Evolutionary conservation across 768 basidiomycete species (phyloP), one percentile per base, ranked within the genome.

Genomic region (Lactifluus hygrophoroides): DNA sequence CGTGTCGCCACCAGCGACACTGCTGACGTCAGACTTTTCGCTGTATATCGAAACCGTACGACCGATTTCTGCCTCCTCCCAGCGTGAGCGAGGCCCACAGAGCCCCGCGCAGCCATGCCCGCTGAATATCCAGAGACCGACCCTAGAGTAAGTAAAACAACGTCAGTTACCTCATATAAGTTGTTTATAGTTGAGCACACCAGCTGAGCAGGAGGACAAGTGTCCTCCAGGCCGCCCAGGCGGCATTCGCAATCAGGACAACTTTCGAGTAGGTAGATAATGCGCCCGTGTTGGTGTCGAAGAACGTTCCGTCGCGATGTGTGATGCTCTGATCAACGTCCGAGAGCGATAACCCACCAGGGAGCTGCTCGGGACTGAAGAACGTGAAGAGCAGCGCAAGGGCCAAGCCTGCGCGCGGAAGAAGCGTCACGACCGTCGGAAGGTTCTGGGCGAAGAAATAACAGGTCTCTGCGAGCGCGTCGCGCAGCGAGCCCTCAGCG

Each of bases 401-500:
- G 42, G 77, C 78, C 40, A 95, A 73, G 9, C 83, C 90, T 30
- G 90, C 90, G 58, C 93, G 81, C 25, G 93, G 93, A 19, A 95
- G 74, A 42, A 94, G 79, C n/a, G 91, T 77, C 9, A 82, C 79
- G 42, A 94, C 82, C 0, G 88, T 90, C 5, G 92, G 86, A 35
- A 86, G 69, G 67, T 93, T 91, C 74, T 95, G 93, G 1, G 91
- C 83, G 64, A 89, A 88, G 66, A 82, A 83, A 75, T 83, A 89
- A 68, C 80, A 89, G 14, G 85, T 85, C 72, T 95, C 92, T n/a
- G 92, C 87, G 44, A 93, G 72, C 56, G 79, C 79, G 60, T 83
- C 79, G 46, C 75, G 74, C 57, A 77, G 58, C 50, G 58, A 66
- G 38, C 64, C 60, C 45, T 65, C 63, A 1, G 48, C 52, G 2